These are phyloP conservation scores for Tolypocladium ovalisporum DNA, from an alignment of 2,329 filamentous ascomycete species.

Conservation along the genomic window DNA sequence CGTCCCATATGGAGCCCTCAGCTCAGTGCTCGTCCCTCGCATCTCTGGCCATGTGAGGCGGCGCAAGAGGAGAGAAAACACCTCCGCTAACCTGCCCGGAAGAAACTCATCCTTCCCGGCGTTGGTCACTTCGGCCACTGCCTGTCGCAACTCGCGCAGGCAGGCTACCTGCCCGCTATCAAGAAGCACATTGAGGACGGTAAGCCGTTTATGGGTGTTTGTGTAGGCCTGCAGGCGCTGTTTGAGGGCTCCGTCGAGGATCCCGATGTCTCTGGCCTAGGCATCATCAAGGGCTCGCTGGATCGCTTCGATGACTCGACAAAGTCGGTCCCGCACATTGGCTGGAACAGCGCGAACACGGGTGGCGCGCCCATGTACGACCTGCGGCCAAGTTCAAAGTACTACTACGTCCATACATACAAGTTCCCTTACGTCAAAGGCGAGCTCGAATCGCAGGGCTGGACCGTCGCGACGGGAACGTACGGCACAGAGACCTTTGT, in stretches of 20 bases:
- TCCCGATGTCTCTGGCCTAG: slow-evolving; percentile 59
- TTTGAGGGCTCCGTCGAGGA: slow-evolving; percentile 82
- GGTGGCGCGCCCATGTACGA: slow-evolving; percentile 56
- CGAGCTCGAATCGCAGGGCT: slow-evolving; percentile 69
- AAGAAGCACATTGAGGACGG: slow-evolving; percentile 71
- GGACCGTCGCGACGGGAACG: slow-evolving; percentile 81
- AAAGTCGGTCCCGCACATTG: slow-evolving; percentile 97
- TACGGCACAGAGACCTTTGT: slow-evolving; percentile 89
- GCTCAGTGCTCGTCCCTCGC: background rate
- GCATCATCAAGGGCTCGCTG: slow-evolving; percentile 60
- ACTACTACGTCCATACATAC: slow-evolving; percentile 98
- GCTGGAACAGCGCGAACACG: slow-evolving; percentile 87
- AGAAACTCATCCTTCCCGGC: slow-evolving; percentile 91
- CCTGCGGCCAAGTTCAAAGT: slow-evolving; percentile 72
- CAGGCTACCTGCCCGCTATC: slow-evolving; percentile 77
- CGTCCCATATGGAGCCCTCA: background rate
- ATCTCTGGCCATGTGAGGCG: background rate
- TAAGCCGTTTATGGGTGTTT: slow-evolving; percentile 98
- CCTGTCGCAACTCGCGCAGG: slow-evolving; percentile 68
- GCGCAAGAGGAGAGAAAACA: background rate
- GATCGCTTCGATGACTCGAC: slow-evolving; percentile 63
- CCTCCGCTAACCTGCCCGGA: slow-evolving; percentile 3
- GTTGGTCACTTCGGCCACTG: slow-evolving; percentile 98
- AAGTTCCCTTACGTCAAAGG: slow-evolving; percentile 66
- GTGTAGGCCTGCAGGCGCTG: slow-evolving; percentile 84